Evolutionary conservation across 1,284 basidiomycete genomes (phyloP).

Genomic region (Fistulinella cinereoalba): DNA sequence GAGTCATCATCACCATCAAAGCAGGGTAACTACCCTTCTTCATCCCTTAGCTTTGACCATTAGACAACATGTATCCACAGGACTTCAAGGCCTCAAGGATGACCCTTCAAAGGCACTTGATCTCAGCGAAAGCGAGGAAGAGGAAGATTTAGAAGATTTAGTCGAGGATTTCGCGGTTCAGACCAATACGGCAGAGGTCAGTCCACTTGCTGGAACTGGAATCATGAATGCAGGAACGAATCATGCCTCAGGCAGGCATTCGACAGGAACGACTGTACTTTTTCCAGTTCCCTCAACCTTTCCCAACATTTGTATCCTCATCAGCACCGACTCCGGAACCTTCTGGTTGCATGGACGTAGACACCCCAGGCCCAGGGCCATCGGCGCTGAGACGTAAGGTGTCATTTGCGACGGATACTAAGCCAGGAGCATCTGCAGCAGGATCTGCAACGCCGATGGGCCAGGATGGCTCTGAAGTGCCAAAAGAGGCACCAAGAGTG

Average conservation of each 20-base stretch:
- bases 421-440: slow-evolving; percentile 36
- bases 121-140: slow-evolving; percentile 81
- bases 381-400: slow-evolving; percentile 47
- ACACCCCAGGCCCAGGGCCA: slow-evolving; percentile 19
- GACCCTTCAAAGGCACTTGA: slow-evolving; percentile 74
- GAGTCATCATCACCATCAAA: slow-evolving; percentile 32
- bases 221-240: slow-evolving; percentile 1
- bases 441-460: slow-evolving; percentile 27
- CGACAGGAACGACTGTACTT: slow-evolving; percentile 76
- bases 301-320: slow-evolving; percentile 67
- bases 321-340: slow-evolving; percentile 16
- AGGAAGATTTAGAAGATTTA: slow-evolving; percentile 83
- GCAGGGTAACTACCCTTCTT: slow-evolving; percentile 34
- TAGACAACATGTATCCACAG: slow-evolving; percentile 16
- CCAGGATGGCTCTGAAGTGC: slow-evolving; percentile 22
- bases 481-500: slow-evolving; percentile 42
- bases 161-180: slow-evolving; percentile 72
- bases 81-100: slow-evolving; percentile 41
- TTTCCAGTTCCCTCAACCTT: slow-evolving; percentile 91
- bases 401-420: slow-evolving; percentile 61
- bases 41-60: background rate
- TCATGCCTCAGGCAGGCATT: slow-evolving; percentile 36
- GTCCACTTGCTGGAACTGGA: slow-evolving; percentile 10
- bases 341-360: slow-evolving; percentile 30
- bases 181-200: slow-evolving; percentile 41